Conservation (phyloP, 2,329 filamentous ascomycete species). For the Phyllosticta citriasiana region DNA sequence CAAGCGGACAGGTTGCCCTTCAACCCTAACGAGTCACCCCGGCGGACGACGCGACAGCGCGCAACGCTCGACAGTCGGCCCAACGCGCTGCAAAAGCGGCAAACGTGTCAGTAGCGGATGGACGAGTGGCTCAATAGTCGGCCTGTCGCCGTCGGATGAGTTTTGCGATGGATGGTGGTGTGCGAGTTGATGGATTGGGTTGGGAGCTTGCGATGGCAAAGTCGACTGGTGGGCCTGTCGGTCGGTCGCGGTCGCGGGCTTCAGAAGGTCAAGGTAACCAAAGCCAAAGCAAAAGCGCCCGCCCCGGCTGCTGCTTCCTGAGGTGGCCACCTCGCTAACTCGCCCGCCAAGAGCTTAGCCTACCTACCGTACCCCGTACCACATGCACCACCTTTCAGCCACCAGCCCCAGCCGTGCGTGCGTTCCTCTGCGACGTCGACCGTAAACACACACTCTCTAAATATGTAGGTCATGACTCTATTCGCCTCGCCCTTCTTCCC, state of each 20-base stretch:
- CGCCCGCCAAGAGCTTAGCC: not conserved
- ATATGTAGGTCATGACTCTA: too few species aligned
- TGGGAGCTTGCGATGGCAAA: not conserved
- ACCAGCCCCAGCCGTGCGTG: not conserved
- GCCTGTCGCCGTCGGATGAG: not conserved
- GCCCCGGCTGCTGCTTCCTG: not conserved
- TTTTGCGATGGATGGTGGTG: constrained; percentile 9
- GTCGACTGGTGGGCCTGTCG: constrained; percentile 3
- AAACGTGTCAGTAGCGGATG: not conserved
- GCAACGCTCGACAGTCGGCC: constrained; percentile 6
- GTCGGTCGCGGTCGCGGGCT: constrained; percentile 10
- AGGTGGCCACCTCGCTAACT: not conserved
- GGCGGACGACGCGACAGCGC: constrained; percentile 6
- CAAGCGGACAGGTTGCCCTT: not conserved
- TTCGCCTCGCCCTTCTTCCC: too few species aligned
- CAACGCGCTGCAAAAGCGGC: constrained; percentile 5
- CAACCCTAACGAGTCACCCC: constrained; percentile 9
- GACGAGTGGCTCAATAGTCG: not conserved
- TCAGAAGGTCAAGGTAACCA: not conserved
- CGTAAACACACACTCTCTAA: too few species aligned
- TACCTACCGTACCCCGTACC: not conserved
- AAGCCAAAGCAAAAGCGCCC: not conserved
- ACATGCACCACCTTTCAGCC: not conserved
- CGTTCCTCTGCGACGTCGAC: too few species aligned
- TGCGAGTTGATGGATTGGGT: constrained; percentile 9